phyloP scores from a whole-genome alignment of 768 basidiomycete species.

The Tephrocybe rancida region DNA sequence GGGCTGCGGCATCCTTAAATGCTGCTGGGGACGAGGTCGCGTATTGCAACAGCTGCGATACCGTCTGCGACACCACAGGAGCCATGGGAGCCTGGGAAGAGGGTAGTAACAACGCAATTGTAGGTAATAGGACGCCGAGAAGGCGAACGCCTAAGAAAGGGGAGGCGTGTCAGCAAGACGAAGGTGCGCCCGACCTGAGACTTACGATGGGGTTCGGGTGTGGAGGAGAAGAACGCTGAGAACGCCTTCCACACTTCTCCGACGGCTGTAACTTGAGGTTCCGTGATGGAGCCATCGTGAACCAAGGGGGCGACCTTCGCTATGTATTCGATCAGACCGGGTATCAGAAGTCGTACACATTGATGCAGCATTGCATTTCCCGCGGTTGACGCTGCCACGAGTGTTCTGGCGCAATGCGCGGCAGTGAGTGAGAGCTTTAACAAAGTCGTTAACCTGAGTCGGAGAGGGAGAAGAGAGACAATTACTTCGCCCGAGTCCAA shows the following conservation, averaged over 20 bases:
- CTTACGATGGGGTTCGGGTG: slow-evolving; percentile 67
- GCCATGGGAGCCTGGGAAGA: slow-evolving; percentile 44
- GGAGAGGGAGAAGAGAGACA: no score
- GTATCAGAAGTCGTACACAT: slow-evolving; percentile 72
- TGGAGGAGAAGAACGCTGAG: slow-evolving; percentile 56
- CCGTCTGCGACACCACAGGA: slow-evolving; percentile 55
- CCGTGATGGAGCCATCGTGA: slow-evolving; percentile 57
- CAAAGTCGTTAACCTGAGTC: no score
- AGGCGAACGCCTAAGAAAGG: slow-evolving; percentile 57
- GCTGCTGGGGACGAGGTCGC: slow-evolving; percentile 70
- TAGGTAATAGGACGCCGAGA: slow-evolving; percentile 75
- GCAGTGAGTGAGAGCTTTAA: slow-evolving; percentile 89
- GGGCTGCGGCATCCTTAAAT: slow-evolving; percentile 84
- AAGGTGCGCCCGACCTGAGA: slow-evolving; percentile 2
- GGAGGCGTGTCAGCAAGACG: slow-evolving; percentile 1
- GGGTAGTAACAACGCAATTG: slow-evolving; percentile 69
- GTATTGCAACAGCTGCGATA: slow-evolving; percentile 69
- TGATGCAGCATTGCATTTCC: slow-evolving; percentile 70
- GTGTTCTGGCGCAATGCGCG: slow-evolving; percentile 86
- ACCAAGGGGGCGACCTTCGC: slow-evolving; percentile 65
- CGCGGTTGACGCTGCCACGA: slow-evolving; percentile 70
- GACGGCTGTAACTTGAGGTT: slow-evolving; percentile 61
- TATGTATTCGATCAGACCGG: slow-evolving; percentile 80
- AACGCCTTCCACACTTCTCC: slow-evolving; percentile 87
- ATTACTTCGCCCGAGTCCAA: slow-evolving; percentile 67